Evolutionary conservation across 192 early-diverging fungal genomes (phyloP), one percentile per base, ranked within the genome.

Genomic region (Entomortierella lignicola): DNA sequence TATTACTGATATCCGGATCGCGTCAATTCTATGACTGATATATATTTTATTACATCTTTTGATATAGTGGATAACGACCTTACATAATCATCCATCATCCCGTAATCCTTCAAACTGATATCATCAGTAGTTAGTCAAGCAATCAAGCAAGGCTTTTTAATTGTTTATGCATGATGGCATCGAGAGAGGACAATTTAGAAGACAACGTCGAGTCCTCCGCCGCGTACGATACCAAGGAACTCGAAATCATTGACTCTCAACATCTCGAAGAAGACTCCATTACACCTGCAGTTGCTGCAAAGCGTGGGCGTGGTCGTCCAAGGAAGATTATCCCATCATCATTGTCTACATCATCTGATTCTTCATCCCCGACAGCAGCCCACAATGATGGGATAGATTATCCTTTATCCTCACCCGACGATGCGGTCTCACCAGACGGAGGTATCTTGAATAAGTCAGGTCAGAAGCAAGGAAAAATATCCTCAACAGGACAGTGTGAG

Each of bases 301-400:
- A 72, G 26, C 70, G 70, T 3, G 61, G 61, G 2, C 53, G 70
- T 17, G 70, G 70, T 10, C 53, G 70, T 25, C 70, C 70, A 41
- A 39, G 44, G 23, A 72, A 72, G 27, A n/a, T 11, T 8, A 30
- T 23, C 15, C 48, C 23, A 21, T 8, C 23, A 21, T 8, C 25
- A 30, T 18, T 55, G 17, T 47, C 32, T 10, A 30, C 8, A 8
- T n/a, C n/a, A n/a, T 53, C 67, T 1, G 48, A 11, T 3, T 23
- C 1, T 32, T 5, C 29, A 8, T n/a, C n/a, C n/a, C n/a, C n/a
- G n/a, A n/a, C n/a, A n/a, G n/a, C n/a, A n/a, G n/a, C n/a, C n/a
- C n/a, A n/a, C n/a, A 47, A 20, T 20, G 44, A 47, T 12, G 44
- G 20, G 2, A 20, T 47, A 15, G 44, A 47, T 2, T 42, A 6